phyloP scores from a whole-genome alignment of 1,139 yeast species.

The Lodderomyces beijingensis region DNA sequence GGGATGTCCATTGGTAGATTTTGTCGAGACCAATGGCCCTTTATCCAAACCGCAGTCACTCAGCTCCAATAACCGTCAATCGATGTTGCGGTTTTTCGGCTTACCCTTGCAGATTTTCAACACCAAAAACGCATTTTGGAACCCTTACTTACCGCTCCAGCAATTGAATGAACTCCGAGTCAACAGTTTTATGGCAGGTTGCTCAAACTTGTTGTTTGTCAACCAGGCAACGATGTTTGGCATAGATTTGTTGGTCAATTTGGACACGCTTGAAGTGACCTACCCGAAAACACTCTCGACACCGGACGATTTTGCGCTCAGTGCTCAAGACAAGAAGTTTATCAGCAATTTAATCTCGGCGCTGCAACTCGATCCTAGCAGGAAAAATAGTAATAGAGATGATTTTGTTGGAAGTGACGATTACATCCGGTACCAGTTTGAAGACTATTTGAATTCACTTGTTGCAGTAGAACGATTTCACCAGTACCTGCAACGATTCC shows the following conservation, averaged over 20 bases:
- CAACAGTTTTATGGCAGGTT: constrained; percentile 72
- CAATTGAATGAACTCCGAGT: constrained; percentile 72
- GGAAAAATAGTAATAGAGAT: too few relatives aligned
- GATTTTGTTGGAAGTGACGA: constrained; percentile 75
- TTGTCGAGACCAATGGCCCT: constrained; percentile 46
- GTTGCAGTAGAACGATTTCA: constrained; percentile 69
- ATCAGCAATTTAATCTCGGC: constrained; percentile 40
- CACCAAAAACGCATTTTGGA: constrained; percentile 77
- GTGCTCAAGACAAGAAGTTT: constrained; percentile 71
- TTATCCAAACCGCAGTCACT: constrained; percentile 63
- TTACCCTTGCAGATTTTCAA: constrained; percentile 84
- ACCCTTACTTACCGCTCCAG: constrained; percentile 89
- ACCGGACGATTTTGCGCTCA: constrained; percentile 46
- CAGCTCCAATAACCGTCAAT: constrained; percentile 71
- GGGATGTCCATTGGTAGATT: constrained; percentile 72
- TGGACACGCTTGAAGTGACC: constrained; percentile 31
- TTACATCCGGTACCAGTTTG: constrained; percentile 81
- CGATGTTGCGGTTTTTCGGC: constrained; percentile 78
- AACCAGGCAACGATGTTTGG: constrained; percentile 60
- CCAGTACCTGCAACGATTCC: constrained; percentile 47
- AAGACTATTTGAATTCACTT: constrained; percentile 78
- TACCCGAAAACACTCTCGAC: constrained; percentile 32
- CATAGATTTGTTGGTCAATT: constrained; percentile 39
- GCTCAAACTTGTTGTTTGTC: constrained; percentile 77
- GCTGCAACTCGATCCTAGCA: constrained; percentile 4